phyloP scores from a whole-genome alignment of 208 protist genomes.

The Crithidia fasciculata region DNA sequence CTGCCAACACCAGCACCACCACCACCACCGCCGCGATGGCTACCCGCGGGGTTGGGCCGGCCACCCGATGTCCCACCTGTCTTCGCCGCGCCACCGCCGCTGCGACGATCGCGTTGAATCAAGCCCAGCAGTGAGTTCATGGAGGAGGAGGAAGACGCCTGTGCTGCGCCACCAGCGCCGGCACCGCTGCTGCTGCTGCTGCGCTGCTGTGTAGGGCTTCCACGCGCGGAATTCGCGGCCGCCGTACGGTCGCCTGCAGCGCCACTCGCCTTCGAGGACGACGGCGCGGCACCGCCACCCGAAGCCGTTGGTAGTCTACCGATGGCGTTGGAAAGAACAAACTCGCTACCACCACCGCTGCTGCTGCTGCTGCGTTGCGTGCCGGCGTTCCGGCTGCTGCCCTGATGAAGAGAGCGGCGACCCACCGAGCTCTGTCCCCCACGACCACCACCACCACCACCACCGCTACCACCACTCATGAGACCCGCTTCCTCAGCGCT shows the following conservation, averaged over 20 bases:
- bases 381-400: slow-evolving; percentile 1
- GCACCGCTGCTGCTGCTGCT: too few relatives aligned
- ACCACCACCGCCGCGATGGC: not conserved
- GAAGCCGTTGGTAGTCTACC: slow-evolving; percentile 15
- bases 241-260: too few relatives aligned
- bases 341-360: slow-evolving; percentile 30
- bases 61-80: not conserved
- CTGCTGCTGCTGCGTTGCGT: slow-evolving; percentile 9
- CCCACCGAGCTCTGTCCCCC: not conserved
- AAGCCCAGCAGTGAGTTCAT: too few relatives aligned
- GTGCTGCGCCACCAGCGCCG: too few relatives aligned
- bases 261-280: not conserved
- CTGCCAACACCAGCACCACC: not conserved
- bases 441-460: slow-evolving; percentile 13
- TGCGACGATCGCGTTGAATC: too few relatives aligned
- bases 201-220: too few relatives aligned
- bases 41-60: not conserved
- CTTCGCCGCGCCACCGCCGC: too few relatives aligned
- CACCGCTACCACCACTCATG: slow-evolving; percentile 21
- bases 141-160: too few relatives aligned
- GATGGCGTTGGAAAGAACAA: slow-evolving; percentile 29
- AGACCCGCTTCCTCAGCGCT: slow-evolving; percentile 43
- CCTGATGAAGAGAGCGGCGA: slow-evolving; percentile 20
- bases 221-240: too few relatives aligned
- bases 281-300: not conserved